Percentiles rank a stretch among this genome's conserved stretches.
phyloP scores from a whole-genome alignment of 345 rosid genomes.

The Moricandia arvensis region DNA sequence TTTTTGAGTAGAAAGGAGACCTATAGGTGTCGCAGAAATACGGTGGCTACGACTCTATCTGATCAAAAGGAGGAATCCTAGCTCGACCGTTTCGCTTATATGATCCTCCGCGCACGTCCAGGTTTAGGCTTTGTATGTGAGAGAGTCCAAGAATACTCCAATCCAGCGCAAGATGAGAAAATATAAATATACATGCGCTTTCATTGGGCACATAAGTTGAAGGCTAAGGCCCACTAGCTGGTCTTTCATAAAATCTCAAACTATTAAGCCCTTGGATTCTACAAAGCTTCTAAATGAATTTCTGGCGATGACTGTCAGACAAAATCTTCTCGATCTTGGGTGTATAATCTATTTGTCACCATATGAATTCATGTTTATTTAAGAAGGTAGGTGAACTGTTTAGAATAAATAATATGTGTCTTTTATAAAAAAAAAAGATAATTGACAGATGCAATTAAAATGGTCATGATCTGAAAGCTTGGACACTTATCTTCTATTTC shows the following conservation, averaged over 20 bases:
- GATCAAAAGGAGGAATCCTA: background rate
- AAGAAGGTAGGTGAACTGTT: background rate
- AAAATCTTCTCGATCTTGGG: background rate
- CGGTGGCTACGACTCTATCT: constrained; percentile 11
- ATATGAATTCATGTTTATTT: background rate
- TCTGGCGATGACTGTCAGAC: background rate
- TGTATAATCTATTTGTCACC: background rate
- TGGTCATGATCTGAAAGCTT: constrained; percentile 20
- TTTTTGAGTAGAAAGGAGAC: constrained; percentile 1
- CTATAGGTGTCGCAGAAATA: background rate
- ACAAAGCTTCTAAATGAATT: background rate
- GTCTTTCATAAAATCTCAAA: background rate
- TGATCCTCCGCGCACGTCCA: background rate
- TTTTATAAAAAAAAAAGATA: too few relatives aligned
- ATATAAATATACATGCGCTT: background rate
- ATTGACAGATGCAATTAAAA: background rate
- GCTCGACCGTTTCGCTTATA: constrained; percentile 6
- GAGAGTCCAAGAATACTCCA: background rate
- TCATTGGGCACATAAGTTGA: background rate
- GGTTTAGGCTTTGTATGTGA: background rate
- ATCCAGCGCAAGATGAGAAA: background rate
- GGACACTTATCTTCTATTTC: constrained; percentile 1
- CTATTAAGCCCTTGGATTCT: background rate
- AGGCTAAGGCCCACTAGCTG: background rate
- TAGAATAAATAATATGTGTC: background rate